Evolutionary conservation across 495 filamentous ascomycete species (phyloP), one percentile per base, ranked within the genome.

Genomic region (Xylaria venustula): DNA sequence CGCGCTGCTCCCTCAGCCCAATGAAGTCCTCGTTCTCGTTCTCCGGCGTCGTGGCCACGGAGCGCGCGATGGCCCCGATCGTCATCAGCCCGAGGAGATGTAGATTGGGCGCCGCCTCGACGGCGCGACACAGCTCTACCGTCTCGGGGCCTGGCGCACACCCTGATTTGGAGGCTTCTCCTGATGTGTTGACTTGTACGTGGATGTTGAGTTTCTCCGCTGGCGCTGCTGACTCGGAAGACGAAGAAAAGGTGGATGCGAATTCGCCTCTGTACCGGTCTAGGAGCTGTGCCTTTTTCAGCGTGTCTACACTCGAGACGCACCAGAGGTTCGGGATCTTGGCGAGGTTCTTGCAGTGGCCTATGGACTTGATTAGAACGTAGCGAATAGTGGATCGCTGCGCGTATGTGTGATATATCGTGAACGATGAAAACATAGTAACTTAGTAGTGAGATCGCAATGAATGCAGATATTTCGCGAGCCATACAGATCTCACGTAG

Each of bases 181-280:
- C 90, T 0, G 90, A 95, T 0, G 94, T 98, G 73, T 98, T 98
- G 54, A 98, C 85, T 75, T 98, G 94, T 23, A 98, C 86, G 72
- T 91, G 92, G 45, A 98, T 77, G 62, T 89, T 81, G 56, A 97
- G 74, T 51, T 78, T 80, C n/a, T 64, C 44, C 19, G n/a, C n/a
- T n/a, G 71, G 62, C 9, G 68, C 49, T 0, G 76, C 47, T 0
- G 76, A 67, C 23, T 71, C 50, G 15, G 66, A 46, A 0, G 65
- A 45, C 1, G 68, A 50, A n/a, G 58, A 53, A 30, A 54, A 58
- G 6, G 73, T 58, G 30, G 72, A 65, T 44, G 77, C 68, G 59
- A 84, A 73, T 17, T 85, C 84, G 0, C 79, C 80, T 59, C 94
- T 86, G 44, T 90, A 87, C 61, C 90, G 90, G 73, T 96, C 83